These are phyloP conservation scores for Chytriomyces sp. DNA, from an alignment of 192 early-diverging fungal genomes.

Conservation along the genomic window DNA sequence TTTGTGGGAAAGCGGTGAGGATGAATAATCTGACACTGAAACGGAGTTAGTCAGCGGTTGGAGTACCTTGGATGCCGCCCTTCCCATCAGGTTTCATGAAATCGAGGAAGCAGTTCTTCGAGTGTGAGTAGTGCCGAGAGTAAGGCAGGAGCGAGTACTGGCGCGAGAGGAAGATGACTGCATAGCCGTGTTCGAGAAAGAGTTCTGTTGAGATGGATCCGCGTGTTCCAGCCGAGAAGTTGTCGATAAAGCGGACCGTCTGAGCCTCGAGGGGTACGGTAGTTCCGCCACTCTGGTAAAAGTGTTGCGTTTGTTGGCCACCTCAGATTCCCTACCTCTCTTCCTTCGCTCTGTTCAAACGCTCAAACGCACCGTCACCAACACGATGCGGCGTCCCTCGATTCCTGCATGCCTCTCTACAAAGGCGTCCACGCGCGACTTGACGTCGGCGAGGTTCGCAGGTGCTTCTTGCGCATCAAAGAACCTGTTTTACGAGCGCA, in stretches of 20 bases:
- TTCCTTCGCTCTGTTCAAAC: background rate
- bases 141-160: constrained; percentile 94
- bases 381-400: constrained; percentile 20
- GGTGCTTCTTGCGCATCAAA: constrained; percentile 17
- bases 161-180: constrained; percentile 93
- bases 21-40: background rate
- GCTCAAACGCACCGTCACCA: constrained; percentile 18
- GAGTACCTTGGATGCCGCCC: constrained; percentile 37
- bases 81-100: constrained; percentile 69
- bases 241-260: constrained; percentile 99
- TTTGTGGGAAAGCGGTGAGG: background rate
- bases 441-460: constrained; percentile 7
- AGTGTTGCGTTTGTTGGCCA: background rate
- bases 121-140: constrained; percentile 86
- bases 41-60: background rate
- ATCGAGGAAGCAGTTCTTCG: constrained; percentile 75
- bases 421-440: constrained; percentile 7
- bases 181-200: constrained; percentile 85
- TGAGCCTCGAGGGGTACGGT: constrained; percentile 93
- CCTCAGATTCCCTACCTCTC: no score
- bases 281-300: constrained; percentile 78
- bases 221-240: constrained; percentile 95
- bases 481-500: constrained; percentile 16
- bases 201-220: constrained; percentile 95
- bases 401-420: constrained; percentile 14